Conservation (phyloP, 768 basidiomycete species). For the Naematelia aurantialba region DNA sequence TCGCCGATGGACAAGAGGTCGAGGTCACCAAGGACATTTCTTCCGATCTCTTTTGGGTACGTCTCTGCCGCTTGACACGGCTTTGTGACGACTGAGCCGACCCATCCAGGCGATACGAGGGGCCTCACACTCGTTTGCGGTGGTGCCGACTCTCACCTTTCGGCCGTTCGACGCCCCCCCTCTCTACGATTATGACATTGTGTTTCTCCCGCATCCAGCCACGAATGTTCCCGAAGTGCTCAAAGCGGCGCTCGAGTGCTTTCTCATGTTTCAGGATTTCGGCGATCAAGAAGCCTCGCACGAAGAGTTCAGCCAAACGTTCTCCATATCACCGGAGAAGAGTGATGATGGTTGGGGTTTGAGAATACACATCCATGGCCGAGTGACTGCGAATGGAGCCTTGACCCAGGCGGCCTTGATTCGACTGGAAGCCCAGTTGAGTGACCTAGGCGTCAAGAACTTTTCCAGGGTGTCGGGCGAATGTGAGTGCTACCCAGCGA, state of each 20-base stretch:
- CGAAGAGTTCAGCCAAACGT: background rate
- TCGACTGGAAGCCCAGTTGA: background rate
- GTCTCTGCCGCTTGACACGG: background rate
- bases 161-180: background rate
- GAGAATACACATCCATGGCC: background rate
- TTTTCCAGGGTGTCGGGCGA: background rate
- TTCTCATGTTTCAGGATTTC: background rate
- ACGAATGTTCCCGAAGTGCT: background rate
- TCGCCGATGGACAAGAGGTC: background rate
- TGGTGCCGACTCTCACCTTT: background rate
- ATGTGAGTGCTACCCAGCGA: background rate
- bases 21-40: background rate
- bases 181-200: background rate
- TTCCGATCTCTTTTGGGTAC: background rate
- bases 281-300: background rate
- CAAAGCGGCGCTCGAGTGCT: background rate
- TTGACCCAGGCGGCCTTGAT: background rate
- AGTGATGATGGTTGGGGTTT: background rate
- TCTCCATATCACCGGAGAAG: background rate
- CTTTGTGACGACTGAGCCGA: background rate
- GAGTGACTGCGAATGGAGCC: background rate
- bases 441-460: background rate
- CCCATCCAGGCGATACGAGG: background rate
- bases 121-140: background rate
- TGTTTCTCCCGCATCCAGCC: background rate